Evolutionary conservation across 2,329 filamentous ascomycete species (phyloP), one percentile per base, ranked within the genome.

Genomic region (Fusarium sp.): DNA sequence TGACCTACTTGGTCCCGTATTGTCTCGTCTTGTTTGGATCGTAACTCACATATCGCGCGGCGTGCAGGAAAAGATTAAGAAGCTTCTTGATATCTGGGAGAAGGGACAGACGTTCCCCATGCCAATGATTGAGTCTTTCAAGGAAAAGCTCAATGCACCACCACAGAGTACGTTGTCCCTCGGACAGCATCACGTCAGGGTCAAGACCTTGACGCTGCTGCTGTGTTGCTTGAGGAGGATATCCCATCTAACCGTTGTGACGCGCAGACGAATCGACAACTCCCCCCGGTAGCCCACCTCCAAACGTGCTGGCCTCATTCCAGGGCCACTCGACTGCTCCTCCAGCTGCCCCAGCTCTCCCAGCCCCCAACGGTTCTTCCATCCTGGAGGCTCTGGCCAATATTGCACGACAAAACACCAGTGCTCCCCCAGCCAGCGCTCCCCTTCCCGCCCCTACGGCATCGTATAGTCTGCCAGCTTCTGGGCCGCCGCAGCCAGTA

Each of bases 81-180:
- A 98, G 83, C 90, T 99, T 78, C 88, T 98, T 85, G 95, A 98
- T 82, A 99, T 99, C 77, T 99, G 97, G 97, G 95, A 98, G 82
- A 97, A 97, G 81, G 95, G 94, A 75, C 92, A 93, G 81, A 98
- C 95, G 25, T 98, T 99, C 83, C 95, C 97, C 30, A 82, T 88
- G 48, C 84, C 92, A 64, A 92, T 98, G 91, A 90, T 99, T 78
- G 88, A 88, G 72, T 91, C 90, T 41, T 97, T 97, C 88, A 96
- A 95, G 85, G 89, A 94, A 81, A 95, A 94, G 83, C 83, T 97
- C 79, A 92, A 88, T 73, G 88, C 90, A 70, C 86, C 89, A 59
- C 81, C 87, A 68, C 87, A 89, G 81, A 91, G 93, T 95, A 94
- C 88, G 92, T 87, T 68, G 14, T 63, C 58, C 66, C 67, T 71